A percentile compares a stretch with the other conserved stretches of the same genome.
Conservation (phyloP, 805 yeast species). For the Metschnikowia dekortorum region DNA sequence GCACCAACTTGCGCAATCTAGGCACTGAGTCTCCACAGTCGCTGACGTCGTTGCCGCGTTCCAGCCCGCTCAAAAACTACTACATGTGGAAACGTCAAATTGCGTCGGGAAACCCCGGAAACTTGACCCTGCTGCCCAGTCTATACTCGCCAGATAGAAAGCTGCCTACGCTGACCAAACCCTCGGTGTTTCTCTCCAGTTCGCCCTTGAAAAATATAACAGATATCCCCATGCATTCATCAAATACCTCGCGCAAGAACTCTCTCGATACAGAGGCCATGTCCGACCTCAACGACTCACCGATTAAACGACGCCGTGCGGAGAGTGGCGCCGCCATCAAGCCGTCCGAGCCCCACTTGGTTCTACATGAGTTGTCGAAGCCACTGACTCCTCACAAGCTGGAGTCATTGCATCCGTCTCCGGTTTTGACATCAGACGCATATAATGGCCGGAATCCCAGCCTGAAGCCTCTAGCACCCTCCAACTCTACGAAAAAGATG, state of each 20-base stretch:
- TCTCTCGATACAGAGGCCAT: slow-evolving; percentile 10
- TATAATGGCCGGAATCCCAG: slow-evolving; percentile 1
- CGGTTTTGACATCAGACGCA: slow-evolving; percentile 18
- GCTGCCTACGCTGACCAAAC: slow-evolving; percentile 37
- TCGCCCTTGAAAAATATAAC: slow-evolving; percentile 30
- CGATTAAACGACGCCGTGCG: slow-evolving; percentile 26
- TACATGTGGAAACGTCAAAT: slow-evolving; percentile 24
- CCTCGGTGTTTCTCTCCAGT: slow-evolving; percentile 31
- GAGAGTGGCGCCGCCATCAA: slow-evolving; percentile 13
- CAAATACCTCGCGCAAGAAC: slow-evolving; percentile 7
- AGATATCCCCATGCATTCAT: slow-evolving; percentile 2
- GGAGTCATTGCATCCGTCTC: slow-evolving; percentile 25
- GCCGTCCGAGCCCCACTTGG: slow-evolving; percentile 21
- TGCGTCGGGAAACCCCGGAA: slow-evolving; percentile 19
- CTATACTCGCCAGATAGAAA: slow-evolving; percentile 37
- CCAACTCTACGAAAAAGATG: slow-evolving; percentile 21
- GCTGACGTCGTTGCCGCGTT: slow-evolving; percentile 15
- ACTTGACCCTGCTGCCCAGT: slow-evolving; percentile 26
- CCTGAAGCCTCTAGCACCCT: slow-evolving; percentile 24
- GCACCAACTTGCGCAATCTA: slow-evolving; percentile 16
- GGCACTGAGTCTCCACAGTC: slow-evolving; percentile 19
- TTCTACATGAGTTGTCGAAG: slow-evolving; percentile 26
- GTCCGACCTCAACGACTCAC: slow-evolving; percentile 24
- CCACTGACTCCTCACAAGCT: slow-evolving; percentile 26
- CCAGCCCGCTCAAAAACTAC: slow-evolving; percentile 31